Conservation (phyloP, 208 protist species). For the Plasmodiophora brassicae region DNA sequence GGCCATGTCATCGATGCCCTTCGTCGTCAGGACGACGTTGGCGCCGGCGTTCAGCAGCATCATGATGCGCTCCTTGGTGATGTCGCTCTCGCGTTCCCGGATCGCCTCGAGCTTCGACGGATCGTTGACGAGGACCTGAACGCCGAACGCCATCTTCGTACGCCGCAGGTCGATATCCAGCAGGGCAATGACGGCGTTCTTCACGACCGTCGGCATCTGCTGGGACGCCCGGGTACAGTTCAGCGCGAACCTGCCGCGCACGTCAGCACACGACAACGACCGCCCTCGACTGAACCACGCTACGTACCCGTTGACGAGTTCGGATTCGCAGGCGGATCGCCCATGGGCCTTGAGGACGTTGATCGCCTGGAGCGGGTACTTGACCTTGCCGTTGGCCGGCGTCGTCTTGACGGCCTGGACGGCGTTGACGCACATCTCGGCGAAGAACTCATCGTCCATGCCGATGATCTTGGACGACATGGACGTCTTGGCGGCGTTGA, state of each 20-base stretch:
- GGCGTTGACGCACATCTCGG: constrained; percentile 86
- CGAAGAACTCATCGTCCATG: constrained; percentile 83
- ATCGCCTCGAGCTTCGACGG: constrained; percentile 93
- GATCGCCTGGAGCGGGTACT: constrained; percentile 94
- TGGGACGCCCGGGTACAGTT: constrained; percentile 90
- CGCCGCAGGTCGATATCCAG: constrained; percentile 97
- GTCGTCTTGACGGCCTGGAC: constrained; percentile 66
- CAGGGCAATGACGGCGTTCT: constrained; percentile 93
- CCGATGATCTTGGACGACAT: constrained; percentile 98
- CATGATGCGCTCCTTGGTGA: constrained; percentile 92
- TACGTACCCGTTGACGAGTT: constrained; percentile 53
- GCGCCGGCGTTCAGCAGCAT: constrained; percentile 82
- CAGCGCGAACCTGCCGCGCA: constrained; percentile 76
- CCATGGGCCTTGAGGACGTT: constrained; percentile 97
- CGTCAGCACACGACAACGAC: neutral
- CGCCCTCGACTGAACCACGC: neutral
- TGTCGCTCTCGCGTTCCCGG: constrained; percentile 81
- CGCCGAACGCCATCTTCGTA: constrained; percentile 90
- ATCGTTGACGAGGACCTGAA: constrained; percentile 86
- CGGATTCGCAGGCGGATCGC: constrained; percentile 5
- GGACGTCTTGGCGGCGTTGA: constrained; percentile 95
- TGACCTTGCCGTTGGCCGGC: constrained; percentile 57
- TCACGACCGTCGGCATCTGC: constrained; percentile 90
- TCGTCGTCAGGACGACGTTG: constrained; percentile 39
- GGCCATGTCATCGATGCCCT: constrained; percentile 93